Percentiles rank a stretch among this genome's conserved stretches.
Conservation (phyloP, 164 flowering plant species). For the Piper longum region DNA sequence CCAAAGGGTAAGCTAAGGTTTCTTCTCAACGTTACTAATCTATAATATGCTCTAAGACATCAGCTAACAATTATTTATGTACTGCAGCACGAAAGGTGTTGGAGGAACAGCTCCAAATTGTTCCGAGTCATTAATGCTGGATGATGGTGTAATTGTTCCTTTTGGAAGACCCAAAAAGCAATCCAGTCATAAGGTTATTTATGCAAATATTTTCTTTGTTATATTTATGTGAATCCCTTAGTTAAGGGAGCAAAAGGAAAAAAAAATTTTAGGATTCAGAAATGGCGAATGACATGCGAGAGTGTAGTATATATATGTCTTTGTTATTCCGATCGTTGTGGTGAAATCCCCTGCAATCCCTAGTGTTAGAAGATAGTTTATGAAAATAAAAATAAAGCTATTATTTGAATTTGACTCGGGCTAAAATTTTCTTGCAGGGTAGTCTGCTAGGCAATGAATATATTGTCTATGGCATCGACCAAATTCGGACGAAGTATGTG, state of each 20-base stretch:
- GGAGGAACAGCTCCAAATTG: slow-evolving; percentile 69
- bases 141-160: slow-evolving; percentile 72
- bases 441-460: slow-evolving; percentile 69
- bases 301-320: too few relatives aligned
- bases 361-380: too few relatives aligned
- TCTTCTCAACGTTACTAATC: not conserved
- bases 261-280: too few relatives aligned
- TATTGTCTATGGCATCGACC: slow-evolving; percentile 86
- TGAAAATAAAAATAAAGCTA: too few relatives aligned
- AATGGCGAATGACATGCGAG: too few relatives aligned
- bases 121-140: slow-evolving; percentile 35
- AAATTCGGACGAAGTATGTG: slow-evolving; percentile 75
- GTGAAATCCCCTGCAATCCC: too few relatives aligned
- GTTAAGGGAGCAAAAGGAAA: not conserved
- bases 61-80: not conserved
- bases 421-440: slow-evolving; percentile 32
- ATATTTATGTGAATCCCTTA: not conserved
- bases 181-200: slow-evolving; percentile 26
- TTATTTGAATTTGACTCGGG: not conserved
- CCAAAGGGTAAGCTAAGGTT: slow-evolving; percentile 83
- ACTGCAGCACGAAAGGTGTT: slow-evolving; percentile 84
- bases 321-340: too few relatives aligned
- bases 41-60: not conserved
- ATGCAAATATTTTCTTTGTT: not conserved
- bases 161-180: slow-evolving; percentile 58